Evolutionary conservation across 148 eudicot species (phyloP).

Genomic region (Vaccinium vitisidaea): DNA sequence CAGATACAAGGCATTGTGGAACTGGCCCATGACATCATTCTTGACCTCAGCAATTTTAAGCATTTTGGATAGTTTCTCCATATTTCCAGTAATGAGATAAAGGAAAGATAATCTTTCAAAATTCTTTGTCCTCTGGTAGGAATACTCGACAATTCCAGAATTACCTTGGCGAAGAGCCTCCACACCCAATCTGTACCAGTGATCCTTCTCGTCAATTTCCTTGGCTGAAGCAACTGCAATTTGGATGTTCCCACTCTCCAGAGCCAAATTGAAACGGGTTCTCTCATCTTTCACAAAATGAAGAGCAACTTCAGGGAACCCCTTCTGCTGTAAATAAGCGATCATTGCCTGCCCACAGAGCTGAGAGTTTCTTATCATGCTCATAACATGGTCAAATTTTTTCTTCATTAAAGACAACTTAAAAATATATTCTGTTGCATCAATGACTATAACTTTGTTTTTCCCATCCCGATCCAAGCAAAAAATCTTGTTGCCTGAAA

Average conservation of each 20-base stretch:
- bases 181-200: constrained; percentile 75
- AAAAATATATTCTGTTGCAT: constrained; percentile 82
- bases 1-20: constrained; percentile 73
- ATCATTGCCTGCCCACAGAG: constrained; percentile 97
- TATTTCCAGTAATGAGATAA: constrained; percentile 69
- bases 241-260: constrained; percentile 74
- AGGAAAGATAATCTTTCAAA: constrained; percentile 80
- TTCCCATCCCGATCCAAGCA: constrained; percentile 96
- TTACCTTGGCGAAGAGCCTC: constrained; percentile 93
- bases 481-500: constrained; percentile 66
- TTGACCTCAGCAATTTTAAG: constrained; percentile 82
- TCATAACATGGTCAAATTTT: constrained; percentile 89
- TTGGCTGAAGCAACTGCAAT: constrained; percentile 78
- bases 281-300: constrained; percentile 92
- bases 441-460: constrained; percentile 64
- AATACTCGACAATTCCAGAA: constrained; percentile 76
- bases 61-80: constrained; percentile 65
- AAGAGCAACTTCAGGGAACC: constrained; percentile 98
- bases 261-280: constrained; percentile 67
- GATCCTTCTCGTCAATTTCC: constrained; percentile 76
- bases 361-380: constrained; percentile 87
- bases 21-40: constrained; percentile 85
- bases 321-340: constrained; percentile 97
- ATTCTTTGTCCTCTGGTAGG: constrained; percentile 76
- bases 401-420: constrained; percentile 75